Base-by-base conservation (phyloP, 306 rosid genomes). In the Calophaca sinica region DNA sequence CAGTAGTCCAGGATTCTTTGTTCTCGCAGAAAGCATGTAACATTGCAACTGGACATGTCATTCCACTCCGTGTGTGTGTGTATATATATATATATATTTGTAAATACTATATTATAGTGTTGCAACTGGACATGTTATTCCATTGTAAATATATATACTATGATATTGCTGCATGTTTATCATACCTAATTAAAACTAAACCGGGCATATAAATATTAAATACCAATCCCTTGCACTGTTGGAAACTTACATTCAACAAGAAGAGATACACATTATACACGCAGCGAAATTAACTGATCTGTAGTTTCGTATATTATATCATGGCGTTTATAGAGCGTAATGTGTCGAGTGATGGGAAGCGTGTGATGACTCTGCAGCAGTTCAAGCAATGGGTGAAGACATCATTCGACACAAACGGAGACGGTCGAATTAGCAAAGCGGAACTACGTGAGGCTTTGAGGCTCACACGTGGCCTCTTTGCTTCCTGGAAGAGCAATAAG, bases 371-470 rank as follows among this genome's bases (percentile, higher is more conserved):
- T 5, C 1, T 73, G 10, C 59, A 67, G 6, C 71, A 80, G 48
- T 74, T 80, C 44, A 80, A 80, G 55, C 75, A 72, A 7, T 80
- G 80, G 84, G 9, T 80, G 15, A 80, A 49, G 65, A 67, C 70
- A 62, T 62, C 76, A 8, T 74, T 80, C 6, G 84, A 73, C 62
- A 32, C 49, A 31, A 62, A 80, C 39, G 6, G 11, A 0, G 83
- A 80, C 2, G 83, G 79, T 7, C 73, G 71, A 1, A 68, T 80
- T 1, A 80, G 84, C 64, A 62, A 38, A 13, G 33, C 66, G 0
- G 84, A 80, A 20, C 9, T 80, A 10, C 73, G 69, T 0, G 70
- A 80, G 9, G 75, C 58, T 0, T 53, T 73, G 38, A 12, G 79
- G 36, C 35, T 73, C n/a, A 41, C 39, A 11, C 31, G 50, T 1